Evolutionary conservation across 2,329 filamentous ascomycete genomes (phyloP), one percentile per base, ranked within the genome.

Genomic region (Fusarium mexicanum): DNA sequence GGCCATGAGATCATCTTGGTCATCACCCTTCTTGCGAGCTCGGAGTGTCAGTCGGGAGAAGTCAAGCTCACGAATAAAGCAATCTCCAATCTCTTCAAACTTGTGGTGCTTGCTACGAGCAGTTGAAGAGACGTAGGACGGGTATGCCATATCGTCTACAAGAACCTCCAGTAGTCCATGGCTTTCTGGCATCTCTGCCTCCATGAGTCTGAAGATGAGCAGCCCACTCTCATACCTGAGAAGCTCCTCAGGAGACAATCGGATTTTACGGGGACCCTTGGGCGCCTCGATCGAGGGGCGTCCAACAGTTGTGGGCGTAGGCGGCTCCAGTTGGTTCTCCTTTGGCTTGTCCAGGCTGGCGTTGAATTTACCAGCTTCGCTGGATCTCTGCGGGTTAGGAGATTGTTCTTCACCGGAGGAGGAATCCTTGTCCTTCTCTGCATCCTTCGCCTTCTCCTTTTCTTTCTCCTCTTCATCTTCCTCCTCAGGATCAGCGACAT

Each of bases 41-140:
- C 95, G 93, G 73, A 99, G 88, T 0, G 95, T 98, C 67, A 99
- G 91, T 75, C 93, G 93, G 7, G 96, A 99, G 77, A 98, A 95
- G 74, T 99, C 97, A n/a, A 99, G 88, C 82, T 99, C 96, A 71
- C 96, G 94, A 69, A 99, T 93, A 83, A 99, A 95, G 61, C 95
- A 96, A 83, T 99, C 96, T 55, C 96, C 95, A 79, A 95, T 95
- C 83, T 99, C 96, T 76, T 96, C 94, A 82, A 98, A 94, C 60
- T 90, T 93, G 79, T 91, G 89, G 17, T 87, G 85, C 76, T 88
- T 92, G 46, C 87, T 89, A 79, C 90, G 91, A 38, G 95, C 92
- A 73, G 91, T 94, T 2, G 93, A 91, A 17, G 95, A 97, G 4
- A 90, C 88, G 81, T 98, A 98, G 2, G 95, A 93, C 1, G 96